phyloP scores from a whole-genome alignment of 202 grass and related monocot genomes.

The Miscanthus sacchariflorus region DNA sequence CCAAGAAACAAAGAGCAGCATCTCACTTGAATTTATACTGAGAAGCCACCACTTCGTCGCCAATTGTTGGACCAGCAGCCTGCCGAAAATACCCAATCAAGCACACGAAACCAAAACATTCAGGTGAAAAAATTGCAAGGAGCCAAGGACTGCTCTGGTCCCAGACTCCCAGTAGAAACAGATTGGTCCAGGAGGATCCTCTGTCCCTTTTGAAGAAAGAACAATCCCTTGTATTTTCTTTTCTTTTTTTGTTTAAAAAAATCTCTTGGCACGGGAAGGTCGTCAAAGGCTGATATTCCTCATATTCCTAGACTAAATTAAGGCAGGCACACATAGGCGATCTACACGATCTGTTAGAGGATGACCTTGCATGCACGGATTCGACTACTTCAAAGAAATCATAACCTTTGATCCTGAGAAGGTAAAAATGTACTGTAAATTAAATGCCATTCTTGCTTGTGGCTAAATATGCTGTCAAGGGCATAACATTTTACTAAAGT shows the following conservation, averaged over 20 bases:
- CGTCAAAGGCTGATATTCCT: background rate
- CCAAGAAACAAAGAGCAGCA: background rate
- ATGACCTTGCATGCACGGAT: background rate
- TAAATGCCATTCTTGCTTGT: background rate
- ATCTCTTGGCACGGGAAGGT: background rate
- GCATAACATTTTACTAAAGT: background rate
- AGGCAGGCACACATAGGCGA: background rate
- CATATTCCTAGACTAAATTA: background rate
- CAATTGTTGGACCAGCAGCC: background rate
- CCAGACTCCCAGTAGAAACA: background rate
- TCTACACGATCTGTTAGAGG: constrained; percentile 9
- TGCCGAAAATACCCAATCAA: background rate
- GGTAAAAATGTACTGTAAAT: constrained; percentile 1
- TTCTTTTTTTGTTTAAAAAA: background rate
- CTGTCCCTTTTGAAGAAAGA: background rate
- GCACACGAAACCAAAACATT: background rate
- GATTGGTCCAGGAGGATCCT: background rate
- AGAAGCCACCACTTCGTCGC: background rate
- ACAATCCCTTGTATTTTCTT: background rate
- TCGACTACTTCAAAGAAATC: background rate
- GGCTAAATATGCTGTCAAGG: background rate
- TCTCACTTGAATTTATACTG: constrained; percentile 16
- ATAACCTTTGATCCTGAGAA: background rate
- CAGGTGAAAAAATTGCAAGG: background rate
- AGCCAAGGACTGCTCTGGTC: background rate